Base-by-base conservation (phyloP, 768 basidiomycete species). In the Rickenella mellea region DNA sequence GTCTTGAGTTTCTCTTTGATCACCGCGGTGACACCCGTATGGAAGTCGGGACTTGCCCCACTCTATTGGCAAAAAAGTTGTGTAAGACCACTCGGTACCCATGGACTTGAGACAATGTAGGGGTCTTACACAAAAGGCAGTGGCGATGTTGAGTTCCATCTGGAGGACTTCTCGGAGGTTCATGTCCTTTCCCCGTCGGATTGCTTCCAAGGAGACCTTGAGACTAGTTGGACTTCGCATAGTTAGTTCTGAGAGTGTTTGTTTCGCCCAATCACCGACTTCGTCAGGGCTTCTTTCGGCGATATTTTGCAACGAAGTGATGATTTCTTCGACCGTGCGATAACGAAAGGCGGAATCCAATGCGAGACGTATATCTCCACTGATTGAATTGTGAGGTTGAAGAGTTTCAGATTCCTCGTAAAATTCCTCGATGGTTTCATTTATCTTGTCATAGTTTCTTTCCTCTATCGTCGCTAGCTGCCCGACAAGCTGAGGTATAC, bases 191-290 rank as follows among this genome's bases (percentile, higher is more conserved):
- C 89, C 92, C 45, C 66, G 65, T 36, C 83, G 78, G 42, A 92
- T 74, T 1, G 88, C 86, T 51, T 72, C 65, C 17, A 98, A 68
- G n/a, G 93, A 76, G 27, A 98, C 83, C 58, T 87, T 88, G 50
- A 97, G 70, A 51, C 90, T 92, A 1, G 93, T 96, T 9, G 94
- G 94, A 61, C 91, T 92, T 30, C 89, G 76, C 50, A 72, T 49
- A 29, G 74, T 66, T 44, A 99, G 63, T 25, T 66, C 64, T 11
- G 67, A 63, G 44, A 86, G 60, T 3, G 91, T 90, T 43, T 71
- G 59, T 44, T 65, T 59, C 5, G 94, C 93, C 92, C 93, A 98
- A 30, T 61, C 55, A 39, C 68, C 68, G 39, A 91, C 67, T 32
- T 61, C 56, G 53, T 71, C 68, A 14, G 65, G 51, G 41, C 66